Evolutionary conservation across 1,284 basidiomycete genomes (phyloP), one percentile per base, ranked within the genome.

Genomic region (Porogramme epimiltina): DNA sequence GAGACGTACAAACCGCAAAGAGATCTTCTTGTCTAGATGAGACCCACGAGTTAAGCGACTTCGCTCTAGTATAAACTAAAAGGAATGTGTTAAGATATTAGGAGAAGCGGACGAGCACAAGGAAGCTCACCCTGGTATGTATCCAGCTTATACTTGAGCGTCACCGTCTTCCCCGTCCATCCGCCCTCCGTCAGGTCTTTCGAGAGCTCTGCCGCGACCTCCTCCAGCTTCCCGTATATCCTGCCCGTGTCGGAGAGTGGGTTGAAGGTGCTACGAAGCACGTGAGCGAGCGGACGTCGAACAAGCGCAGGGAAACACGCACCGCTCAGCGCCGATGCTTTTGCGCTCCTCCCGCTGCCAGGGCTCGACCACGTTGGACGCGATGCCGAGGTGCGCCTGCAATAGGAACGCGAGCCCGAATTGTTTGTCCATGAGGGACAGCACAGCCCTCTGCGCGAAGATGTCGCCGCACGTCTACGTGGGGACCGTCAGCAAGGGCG

Each of bases 241-340:
- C 80, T 80, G 0, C 79, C 75, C 52, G 81, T 79, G 53, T 89
- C 78, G 16, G 73, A 75, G 46, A 92, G 73, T 2, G 91, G 75
- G 25, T 77, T 73, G 66, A 95, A 95, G 2, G 93, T 95, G 50
- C 91, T 93, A 34, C 1, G 19, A 34, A 19, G 4, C 2, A 16
- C 19, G 22, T 13, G 10, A 22, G 26, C 5, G 10, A 13, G 11
- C 34, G 4, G 45, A 39, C 51, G 25, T 25, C 4, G 4, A 25
- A 45, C n/a, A 11, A 23, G 4, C 23, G 15, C 9, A 10, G 11
- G 6, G 18, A 16, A 18, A 39, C 19, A 22, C 38, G 44, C 61
- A 92, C 90, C 89, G 77, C 72, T 98, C 95, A 18, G 89, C 84
- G 2, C 95, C 94, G 33, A 97, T 91, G 56, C 91, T 93, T 72